These are phyloP conservation scores for Eucalyptus cloeziana DNA, from an alignment of 345 rosid genomes.

Conservation along the genomic window DNA sequence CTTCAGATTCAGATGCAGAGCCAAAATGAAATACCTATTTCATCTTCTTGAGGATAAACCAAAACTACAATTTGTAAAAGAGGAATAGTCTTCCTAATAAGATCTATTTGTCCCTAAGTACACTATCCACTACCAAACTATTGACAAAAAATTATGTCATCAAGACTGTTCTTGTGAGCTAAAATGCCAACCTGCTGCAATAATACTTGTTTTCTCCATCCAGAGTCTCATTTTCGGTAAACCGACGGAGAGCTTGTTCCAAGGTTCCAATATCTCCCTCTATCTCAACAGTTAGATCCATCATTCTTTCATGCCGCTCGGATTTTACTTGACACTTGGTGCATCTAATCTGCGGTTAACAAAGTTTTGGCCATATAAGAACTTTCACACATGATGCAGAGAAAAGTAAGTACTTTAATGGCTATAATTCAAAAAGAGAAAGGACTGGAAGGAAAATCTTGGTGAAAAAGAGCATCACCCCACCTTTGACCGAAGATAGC, in stretches of 20 bases:
- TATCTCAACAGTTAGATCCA: conserved; percentile 97
- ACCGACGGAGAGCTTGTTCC: conserved; percentile 84
- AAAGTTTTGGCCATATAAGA: neutral
- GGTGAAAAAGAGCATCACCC: neutral
- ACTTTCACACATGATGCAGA: neutral
- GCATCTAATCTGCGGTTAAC: conserved; percentile 63
- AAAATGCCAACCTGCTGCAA: conserved; percentile 62
- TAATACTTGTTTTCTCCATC: conserved; percentile 96
- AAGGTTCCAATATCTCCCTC: conserved; percentile 79
- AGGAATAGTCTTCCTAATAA: neutral
- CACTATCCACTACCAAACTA: neutral
- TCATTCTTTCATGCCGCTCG: conserved; percentile 82
- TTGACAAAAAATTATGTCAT: neutral
- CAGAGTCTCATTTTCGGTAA: conserved; percentile 74
- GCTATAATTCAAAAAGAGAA: neutral
- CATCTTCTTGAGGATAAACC: neutral
- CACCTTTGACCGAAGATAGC: conserved; percentile 95
- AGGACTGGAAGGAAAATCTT: neutral
- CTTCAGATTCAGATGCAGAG: neutral
- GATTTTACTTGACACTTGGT: conserved; percentile 79
- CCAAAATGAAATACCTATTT: neutral
- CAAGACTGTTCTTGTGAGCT: neutral
- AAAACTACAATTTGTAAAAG: neutral
- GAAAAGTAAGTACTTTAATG: neutral
- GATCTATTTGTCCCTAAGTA: neutral